Base-by-base conservation (phyloP, 352 stramenopile genomes). In the Phytophthora fragariaefolia region DNA sequence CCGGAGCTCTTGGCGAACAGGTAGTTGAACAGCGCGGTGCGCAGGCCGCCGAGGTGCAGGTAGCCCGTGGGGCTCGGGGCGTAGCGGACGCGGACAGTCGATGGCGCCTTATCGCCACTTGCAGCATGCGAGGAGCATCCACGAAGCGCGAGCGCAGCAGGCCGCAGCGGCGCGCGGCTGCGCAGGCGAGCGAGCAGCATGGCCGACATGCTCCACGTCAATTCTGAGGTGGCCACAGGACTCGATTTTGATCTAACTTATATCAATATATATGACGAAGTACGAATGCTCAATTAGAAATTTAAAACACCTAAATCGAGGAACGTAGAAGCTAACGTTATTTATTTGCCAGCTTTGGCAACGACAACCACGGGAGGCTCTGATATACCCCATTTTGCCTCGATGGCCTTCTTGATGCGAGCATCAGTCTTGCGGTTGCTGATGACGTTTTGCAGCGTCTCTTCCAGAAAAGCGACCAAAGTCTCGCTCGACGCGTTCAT, bases 21-120 rank as follows among this genome's bases (percentile, higher is more conserved):
- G 73, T 95, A 98, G 65, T 98, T 98, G 73, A 98, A 98, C 26
- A 98, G 76, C 52, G 93, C 93, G 34, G 92, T 98, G 62, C 93
- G 88, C 51, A 98, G 74, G 0, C 93, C 93, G 23, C 93, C 93
- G 23, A 98, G 70, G 66, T 98, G 93, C 64, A 98, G 58, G 43
- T 91, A 93, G 3, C 93, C 93, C 17, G 93, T 98, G 10, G 93
- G 93, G 50, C 88, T 97, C 30, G 93, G 93, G 26, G 93, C 93
- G 55, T 96, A 98, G 23, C 93, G 85, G 40, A 95, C 85, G 34
- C 89, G 89, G 12, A 95, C 83, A 2, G 45, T 45, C 8, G 30
- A 38, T 6, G n/a, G 27, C 51, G 22, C 12, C 22, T 65, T 58
- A 20, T 70, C 52, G 18, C 38, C 15, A 6, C 26, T 53, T 28